Conservation (phyloP, 148 eudicot species). For the Selenicereus undatus region DNA sequence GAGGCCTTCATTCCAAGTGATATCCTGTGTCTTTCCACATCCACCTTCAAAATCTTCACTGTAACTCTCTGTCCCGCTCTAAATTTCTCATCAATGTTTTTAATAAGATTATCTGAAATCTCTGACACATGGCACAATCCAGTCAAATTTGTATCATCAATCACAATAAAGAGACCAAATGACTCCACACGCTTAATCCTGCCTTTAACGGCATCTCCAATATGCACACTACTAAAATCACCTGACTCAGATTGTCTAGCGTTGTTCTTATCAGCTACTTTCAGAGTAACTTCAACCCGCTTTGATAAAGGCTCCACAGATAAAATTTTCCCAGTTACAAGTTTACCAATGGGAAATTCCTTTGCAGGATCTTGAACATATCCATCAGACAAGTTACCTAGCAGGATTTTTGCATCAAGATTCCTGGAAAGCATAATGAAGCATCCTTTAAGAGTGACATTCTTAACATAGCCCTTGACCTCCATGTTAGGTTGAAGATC, state of each 20-base stretch:
- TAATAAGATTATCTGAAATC: conserved; percentile 73
- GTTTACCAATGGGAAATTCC: conserved; percentile 86
- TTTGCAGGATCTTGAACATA: conserved; percentile 63
- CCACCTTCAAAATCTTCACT: conserved; percentile 79
- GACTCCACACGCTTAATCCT: conserved; percentile 70
- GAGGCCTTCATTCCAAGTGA: conserved; percentile 88
- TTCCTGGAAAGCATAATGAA: conserved; percentile 77
- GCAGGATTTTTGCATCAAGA: conserved; percentile 72
- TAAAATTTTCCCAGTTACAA: conserved; percentile 73
- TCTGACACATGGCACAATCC: conserved; percentile 92
- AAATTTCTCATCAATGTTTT: conserved; percentile 50
- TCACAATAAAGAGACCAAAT: conserved; percentile 75
- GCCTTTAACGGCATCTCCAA: conserved; percentile 70
- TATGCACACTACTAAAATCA: conserved; percentile 39
- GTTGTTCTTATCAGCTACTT: conserved; percentile 37
- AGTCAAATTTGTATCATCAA: conserved; percentile 60
- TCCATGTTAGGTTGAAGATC: conserved; percentile 69
- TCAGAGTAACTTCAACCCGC: conserved; percentile 83
- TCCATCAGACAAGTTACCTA: conserved; percentile 76
- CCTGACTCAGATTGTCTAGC: conserved; percentile 34
- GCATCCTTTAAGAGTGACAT: conserved; percentile 73
- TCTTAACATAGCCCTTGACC: conserved; percentile 90
- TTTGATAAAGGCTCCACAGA: conserved; percentile 84
- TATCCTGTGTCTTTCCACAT: conserved; percentile 63
- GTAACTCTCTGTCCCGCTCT: conserved; percentile 66